Evolutionary conservation across 2,329 filamentous ascomycete species (phyloP), one percentile per base, ranked within the genome.

Genomic region (Paraphaeosphaeria sporulosa): DNA sequence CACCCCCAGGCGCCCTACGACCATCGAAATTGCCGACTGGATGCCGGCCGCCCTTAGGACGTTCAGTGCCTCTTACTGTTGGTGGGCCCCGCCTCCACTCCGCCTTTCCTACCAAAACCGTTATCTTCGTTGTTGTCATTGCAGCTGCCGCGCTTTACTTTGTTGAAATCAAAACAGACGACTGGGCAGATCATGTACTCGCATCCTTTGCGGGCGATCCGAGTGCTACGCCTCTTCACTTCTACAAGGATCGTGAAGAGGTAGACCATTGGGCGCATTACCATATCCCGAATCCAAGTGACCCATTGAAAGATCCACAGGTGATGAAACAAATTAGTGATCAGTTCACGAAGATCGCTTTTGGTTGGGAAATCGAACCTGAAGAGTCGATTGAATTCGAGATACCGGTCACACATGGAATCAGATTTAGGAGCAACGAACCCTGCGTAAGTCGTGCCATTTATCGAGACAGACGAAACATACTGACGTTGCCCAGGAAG

Each of bases 321-420:
- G 57, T 71, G 2, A 59, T 63, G 7, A 62, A 63, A 27, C 62
- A 66, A 27, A 59, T 74, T 30, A 71, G 65, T 27, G 69, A 70
- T 30, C 57, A 66, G 23, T 75, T 76, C 40, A 62, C 67, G 1
- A 64, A 68, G n/a, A 49, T 72, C 13, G 70, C 65, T 0, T 60
- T 60, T 47, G 71, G 72, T 13, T 75, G 72, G 71, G 68, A 62
- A 60, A 71, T 75, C 64, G 65, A 30, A 9, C 64, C 65, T 13
- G 64, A 75, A 17, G 72, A 76, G 13, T 66, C 69, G 0, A 46
- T 47, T 13, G 63, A 67, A 32, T 61, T 63, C 2, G 55, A 64
- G 0, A 72, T 77, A n/a, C 74, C 75, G 0, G 58, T 75, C 19
- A 76, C 74, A 12, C 74, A 77, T 61, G 73, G 73, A 9, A 69